Evolutionary conservation across 2,329 filamentous ascomycete genomes (phyloP).

Genomic region (Penicillium glabrum): DNA sequence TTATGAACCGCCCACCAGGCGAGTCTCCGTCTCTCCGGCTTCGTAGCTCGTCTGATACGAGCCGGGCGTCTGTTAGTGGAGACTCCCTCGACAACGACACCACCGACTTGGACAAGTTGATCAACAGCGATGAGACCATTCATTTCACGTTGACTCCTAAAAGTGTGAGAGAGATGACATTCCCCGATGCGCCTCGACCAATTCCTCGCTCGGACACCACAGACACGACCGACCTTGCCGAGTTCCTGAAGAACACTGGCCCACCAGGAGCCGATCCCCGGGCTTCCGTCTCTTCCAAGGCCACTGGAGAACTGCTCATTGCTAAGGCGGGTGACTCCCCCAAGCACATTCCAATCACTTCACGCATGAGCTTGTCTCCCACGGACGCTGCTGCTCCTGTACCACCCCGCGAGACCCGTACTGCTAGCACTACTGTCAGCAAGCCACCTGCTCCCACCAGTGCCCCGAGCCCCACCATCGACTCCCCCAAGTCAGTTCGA

Average conservation of each 20-base stretch:
- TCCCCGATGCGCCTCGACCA: slow-evolving; percentile 35
- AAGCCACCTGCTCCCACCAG: slow-evolving; percentile 71
- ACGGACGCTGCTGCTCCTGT: slow-evolving; percentile 28
- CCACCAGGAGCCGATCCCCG: slow-evolving; percentile 28
- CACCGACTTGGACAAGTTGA: slow-evolving; percentile 73
- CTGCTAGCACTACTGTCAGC: slow-evolving; percentile 74
- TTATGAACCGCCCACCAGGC: slow-evolving; percentile 36
- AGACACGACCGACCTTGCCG: slow-evolving; percentile 39
- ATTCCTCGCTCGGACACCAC: slow-evolving; percentile 34
- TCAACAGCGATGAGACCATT: slow-evolving; percentile 78
- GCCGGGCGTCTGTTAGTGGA: slow-evolving; percentile 28
- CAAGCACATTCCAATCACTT: slow-evolving; percentile 26
- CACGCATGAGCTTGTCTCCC: slow-evolving; percentile 14
- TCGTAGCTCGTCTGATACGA: slow-evolving; percentile 39
- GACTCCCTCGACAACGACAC: slow-evolving; percentile 53
- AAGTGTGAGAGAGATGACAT: slow-evolving; percentile 72
- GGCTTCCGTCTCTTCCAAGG: slow-evolving; percentile 21
- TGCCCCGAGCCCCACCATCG: neutral
- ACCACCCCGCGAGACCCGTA: slow-evolving; percentile 70
- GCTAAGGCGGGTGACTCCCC: slow-evolving; percentile 17
- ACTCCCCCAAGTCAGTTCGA: slow-evolving; percentile 9
- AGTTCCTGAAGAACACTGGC: slow-evolving; percentile 38
- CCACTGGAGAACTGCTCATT: slow-evolving; percentile 21
- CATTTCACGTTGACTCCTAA: slow-evolving; percentile 80
- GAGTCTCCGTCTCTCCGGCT: slow-evolving; percentile 30